phyloP scores from a whole-genome alignment of 306 rosid genomes.

The Quercus ilex region DNA sequence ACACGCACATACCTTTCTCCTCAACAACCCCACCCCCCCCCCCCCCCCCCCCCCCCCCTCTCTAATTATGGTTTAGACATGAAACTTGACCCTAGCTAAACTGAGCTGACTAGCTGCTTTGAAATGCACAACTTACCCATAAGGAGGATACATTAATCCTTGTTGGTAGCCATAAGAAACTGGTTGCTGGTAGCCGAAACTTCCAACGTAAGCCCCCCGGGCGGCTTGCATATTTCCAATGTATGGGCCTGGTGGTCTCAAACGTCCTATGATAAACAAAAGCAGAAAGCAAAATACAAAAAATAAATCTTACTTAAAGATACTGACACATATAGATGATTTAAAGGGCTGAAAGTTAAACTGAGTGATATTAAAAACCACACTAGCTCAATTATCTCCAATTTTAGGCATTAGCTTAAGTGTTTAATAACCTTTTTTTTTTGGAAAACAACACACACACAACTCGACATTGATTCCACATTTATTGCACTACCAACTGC shows the following conservation, averaged over 20 bases:
- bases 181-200: slow-evolving; percentile 86
- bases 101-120: background rate
- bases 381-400: background rate
- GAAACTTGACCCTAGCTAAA: background rate
- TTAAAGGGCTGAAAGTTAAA: background rate
- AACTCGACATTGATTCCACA: background rate
- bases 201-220: slow-evolving; percentile 66
- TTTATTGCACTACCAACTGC: background rate
- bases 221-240: slow-evolving; percentile 57
- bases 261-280: slow-evolving; percentile 53
- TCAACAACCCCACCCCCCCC: too few relatives aligned
- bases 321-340: background rate
- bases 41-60: too few relatives aligned
- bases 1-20: too few relatives aligned
- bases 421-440: background rate
- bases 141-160: slow-evolving; percentile 78
- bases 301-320: background rate
- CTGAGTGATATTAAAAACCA: background rate
- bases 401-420: background rate
- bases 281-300: background rate
- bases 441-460: background rate
- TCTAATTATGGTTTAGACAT: background rate
- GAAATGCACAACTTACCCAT: slow-evolving; percentile 59
- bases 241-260: slow-evolving; percentile 59
- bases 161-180: slow-evolving; percentile 71